These are phyloP conservation scores for Entophlyctis helioformis DNA, from an alignment of 192 early-diverging fungal species.

Conservation along the genomic window DNA sequence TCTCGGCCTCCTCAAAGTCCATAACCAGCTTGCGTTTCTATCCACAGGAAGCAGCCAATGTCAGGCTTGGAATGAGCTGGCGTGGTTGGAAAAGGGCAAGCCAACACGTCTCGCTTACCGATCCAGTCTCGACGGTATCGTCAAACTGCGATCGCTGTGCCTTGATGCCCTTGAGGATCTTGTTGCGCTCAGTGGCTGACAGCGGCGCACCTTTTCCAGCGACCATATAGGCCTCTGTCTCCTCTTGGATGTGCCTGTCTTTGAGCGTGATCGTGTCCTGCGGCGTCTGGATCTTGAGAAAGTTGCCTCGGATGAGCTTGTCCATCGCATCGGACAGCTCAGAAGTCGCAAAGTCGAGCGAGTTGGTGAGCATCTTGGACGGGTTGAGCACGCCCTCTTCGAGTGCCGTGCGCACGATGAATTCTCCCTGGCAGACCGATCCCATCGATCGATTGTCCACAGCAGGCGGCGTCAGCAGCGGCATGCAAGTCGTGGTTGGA, in stretches of 20 bases:
- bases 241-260: conserved; percentile 17
- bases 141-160: conserved; percentile 12
- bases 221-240: conserved; percentile 16
- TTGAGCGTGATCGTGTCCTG: conserved; percentile 12
- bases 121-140: conserved; percentile 8
- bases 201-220: conserved; percentile 20
- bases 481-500: too few species aligned
- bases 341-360: too few species aligned
- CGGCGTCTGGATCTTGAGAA: conserved; percentile 9
- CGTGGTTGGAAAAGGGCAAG: background rate
- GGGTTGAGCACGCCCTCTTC: too few species aligned
- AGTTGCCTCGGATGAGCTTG: conserved; percentile 7
- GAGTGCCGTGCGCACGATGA: too few species aligned
- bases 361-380: too few species aligned
- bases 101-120: background rate
- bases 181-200: conserved; percentile 26
- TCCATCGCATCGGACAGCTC: conserved; percentile 11
- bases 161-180: conserved; percentile 13
- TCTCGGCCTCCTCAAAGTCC: conserved; percentile 14
- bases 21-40: conserved; percentile 24
- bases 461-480: too few species aligned
- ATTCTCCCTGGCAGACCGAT: too few species aligned
- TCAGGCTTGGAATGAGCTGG: background rate
- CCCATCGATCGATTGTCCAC: too few species aligned
- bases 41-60: background rate